These are phyloP conservation scores for Calonectria honghensis DNA, from an alignment of 2,329 filamentous ascomycete species.

Conservation along the genomic window DNA sequence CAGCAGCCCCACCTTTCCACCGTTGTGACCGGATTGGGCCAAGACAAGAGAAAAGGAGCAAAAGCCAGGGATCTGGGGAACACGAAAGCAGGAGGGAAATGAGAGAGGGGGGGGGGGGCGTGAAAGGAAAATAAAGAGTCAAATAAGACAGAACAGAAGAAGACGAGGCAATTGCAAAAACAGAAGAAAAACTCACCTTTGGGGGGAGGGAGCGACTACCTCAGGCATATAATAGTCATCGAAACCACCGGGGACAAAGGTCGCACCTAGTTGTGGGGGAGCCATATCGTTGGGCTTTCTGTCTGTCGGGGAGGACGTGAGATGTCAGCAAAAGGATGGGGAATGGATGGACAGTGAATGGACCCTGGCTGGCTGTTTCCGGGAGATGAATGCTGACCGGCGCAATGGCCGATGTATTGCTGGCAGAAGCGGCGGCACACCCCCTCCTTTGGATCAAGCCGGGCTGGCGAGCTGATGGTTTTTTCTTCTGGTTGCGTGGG, in stretches of 20 bases:
- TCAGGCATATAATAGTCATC: constrained; percentile 79
- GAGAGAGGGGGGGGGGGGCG: constrained; percentile 32
- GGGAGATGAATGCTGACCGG: constrained; percentile 54
- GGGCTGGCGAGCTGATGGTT: constrained; percentile 45
- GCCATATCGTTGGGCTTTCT: constrained; percentile 53
- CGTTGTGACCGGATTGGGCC: constrained; percentile 54
- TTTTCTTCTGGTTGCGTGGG: constrained; percentile 42
- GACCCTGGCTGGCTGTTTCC: constrained; percentile 50
- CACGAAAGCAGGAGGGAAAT: constrained; percentile 23
- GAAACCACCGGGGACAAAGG: constrained; percentile 74
- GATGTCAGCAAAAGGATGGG: constrained; percentile 57
- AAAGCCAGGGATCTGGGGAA: constrained; percentile 43
- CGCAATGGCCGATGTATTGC: constrained; percentile 51
- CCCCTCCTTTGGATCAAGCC: constrained; percentile 51
- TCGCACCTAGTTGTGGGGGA: constrained; percentile 68
- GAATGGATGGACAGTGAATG: constrained; percentile 53
- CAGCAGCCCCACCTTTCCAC: constrained; percentile 61
- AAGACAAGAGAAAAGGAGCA: constrained; percentile 48
- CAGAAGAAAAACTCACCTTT: constrained; percentile 67
- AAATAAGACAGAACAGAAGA: constrained; percentile 35
- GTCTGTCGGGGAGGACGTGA: constrained; percentile 56
- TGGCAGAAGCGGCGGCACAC: constrained; percentile 54
- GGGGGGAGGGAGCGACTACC: constrained; percentile 74
- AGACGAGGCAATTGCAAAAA: constrained; percentile 16
- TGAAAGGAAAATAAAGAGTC: constrained; percentile 42